Evolutionary conservation across 148 eudicot species (phyloP).

Genomic region (Chenopodium quinoa): DNA sequence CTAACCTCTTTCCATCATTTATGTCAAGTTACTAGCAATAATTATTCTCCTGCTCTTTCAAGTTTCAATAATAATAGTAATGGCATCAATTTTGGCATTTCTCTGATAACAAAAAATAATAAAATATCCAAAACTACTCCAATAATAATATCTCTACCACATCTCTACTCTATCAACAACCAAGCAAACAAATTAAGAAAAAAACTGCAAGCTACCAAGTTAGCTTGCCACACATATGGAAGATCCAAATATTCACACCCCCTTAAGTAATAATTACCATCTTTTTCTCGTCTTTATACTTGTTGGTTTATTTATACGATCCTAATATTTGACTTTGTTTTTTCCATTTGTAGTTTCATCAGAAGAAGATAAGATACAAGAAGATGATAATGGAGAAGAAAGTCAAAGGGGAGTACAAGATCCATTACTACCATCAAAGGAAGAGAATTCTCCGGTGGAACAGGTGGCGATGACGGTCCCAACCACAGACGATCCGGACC

Average conservation of each 20-base stretch:
- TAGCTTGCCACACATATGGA: not conserved
- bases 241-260: slow-evolving; percentile 9
- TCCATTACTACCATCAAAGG: not conserved
- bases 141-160: not conserved
- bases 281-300: not conserved
- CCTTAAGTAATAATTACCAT: not conserved
- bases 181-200: not conserved
- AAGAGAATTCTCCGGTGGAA: slow-evolving; percentile 74
- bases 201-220: not conserved
- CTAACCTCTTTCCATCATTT: not conserved
- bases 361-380: not conserved
- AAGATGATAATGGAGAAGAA: not conserved
- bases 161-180: not conserved
- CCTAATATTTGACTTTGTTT: not conserved
- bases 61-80: not conserved
- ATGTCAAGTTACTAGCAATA: not conserved
- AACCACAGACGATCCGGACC: slow-evolving; percentile 59
- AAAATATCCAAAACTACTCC: not conserved
- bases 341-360: not conserved
- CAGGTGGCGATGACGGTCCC: slow-evolving; percentile 92
- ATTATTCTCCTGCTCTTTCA: not conserved
- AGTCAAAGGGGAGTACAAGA: not conserved
- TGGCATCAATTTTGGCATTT: not conserved
- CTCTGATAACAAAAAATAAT: not conserved
- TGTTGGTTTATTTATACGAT: not conserved